Percentiles rank a stretch among this genome's conserved stretches.
These are phyloP conservation scores for Cinnamomum micranthum DNA, from an alignment of 164 flowering plant genomes.

Conservation along the genomic window DNA sequence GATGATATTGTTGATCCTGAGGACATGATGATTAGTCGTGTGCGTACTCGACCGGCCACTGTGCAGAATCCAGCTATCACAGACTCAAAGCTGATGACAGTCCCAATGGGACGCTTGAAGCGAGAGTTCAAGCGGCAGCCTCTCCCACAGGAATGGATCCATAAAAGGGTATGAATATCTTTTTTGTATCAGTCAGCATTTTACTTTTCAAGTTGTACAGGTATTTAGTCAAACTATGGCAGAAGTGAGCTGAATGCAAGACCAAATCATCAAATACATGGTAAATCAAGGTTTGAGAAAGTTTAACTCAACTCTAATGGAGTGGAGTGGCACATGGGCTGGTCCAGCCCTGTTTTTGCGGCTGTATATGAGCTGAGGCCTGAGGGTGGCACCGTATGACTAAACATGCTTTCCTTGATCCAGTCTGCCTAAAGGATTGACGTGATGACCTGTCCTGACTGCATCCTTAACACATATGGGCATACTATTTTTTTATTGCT, in stretches of 20 bases:
- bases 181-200: neutral
- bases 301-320: neutral
- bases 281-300: neutral
- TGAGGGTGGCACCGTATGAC: neutral
- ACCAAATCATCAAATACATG: neutral
- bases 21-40: slow-evolving; percentile 49
- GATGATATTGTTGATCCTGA: slow-evolving; percentile 85
- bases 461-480: neutral
- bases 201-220: neutral
- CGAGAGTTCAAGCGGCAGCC: slow-evolving; percentile 60
- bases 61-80: slow-evolving; percentile 33
- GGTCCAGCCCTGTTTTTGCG: neutral
- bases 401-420: neutral
- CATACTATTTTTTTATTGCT: neutral
- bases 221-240: neutral
- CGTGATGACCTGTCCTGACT: neutral
- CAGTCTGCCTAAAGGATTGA: neutral
- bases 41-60: slow-evolving; percentile 37
- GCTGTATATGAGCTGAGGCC: neutral
- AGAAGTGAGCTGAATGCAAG: neutral
- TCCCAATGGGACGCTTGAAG: slow-evolving; percentile 41
- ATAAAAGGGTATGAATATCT: slow-evolving; percentile 52
- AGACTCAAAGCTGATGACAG: slow-evolving; percentile 46
- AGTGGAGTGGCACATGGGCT: neutral
- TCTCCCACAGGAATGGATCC: slow-evolving; percentile 64